Evolutionary conservation across 129 eudicot genomes (phyloP).

Genomic region (Tagetes erecta): DNA sequence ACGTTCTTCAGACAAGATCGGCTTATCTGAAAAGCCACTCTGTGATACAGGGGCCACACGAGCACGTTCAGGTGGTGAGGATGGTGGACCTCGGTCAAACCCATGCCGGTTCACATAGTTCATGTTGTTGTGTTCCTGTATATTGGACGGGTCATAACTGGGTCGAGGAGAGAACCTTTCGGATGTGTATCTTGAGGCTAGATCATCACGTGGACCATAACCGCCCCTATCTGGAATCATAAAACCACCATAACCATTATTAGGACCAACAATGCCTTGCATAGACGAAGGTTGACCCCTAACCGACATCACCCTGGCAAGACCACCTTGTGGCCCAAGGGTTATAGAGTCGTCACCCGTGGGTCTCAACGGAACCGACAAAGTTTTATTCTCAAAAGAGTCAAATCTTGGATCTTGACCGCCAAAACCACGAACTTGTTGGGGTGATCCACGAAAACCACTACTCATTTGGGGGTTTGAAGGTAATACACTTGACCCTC

Average conservation of each 20-base stretch:
- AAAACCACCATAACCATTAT: conserved; percentile 58
- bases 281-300: conserved; percentile 65
- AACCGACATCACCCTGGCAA: conserved; percentile 87
- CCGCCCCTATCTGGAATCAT: conserved; percentile 47
- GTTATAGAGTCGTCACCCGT: conserved; percentile 67
- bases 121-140: conserved; percentile 40
- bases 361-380: conserved; percentile 64
- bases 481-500: conserved; percentile 52
- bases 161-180: conserved; percentile 53
- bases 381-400: conserved; percentile 53
- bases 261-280: conserved; percentile 44
- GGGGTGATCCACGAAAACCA: conserved; percentile 59
- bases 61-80: conserved; percentile 43
- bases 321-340: conserved; percentile 97
- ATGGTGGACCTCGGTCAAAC: conserved; percentile 49
- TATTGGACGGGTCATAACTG: conserved; percentile 44
- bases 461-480: conserved; percentile 58
- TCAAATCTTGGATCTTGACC: conserved; percentile 68
- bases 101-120: conserved; percentile 33
- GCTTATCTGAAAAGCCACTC: conserved; percentile 46
- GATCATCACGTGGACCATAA: conserved; percentile 64
- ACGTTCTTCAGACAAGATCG: conserved; percentile 62
- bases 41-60: conserved; percentile 35
- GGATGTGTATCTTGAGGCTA: conserved; percentile 39
- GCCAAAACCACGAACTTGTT: conserved; percentile 62